These are phyloP conservation scores for Paecilomyces variotii DNA, from an alignment of 2,329 filamentous ascomycete genomes.

Conservation along the genomic window DNA sequence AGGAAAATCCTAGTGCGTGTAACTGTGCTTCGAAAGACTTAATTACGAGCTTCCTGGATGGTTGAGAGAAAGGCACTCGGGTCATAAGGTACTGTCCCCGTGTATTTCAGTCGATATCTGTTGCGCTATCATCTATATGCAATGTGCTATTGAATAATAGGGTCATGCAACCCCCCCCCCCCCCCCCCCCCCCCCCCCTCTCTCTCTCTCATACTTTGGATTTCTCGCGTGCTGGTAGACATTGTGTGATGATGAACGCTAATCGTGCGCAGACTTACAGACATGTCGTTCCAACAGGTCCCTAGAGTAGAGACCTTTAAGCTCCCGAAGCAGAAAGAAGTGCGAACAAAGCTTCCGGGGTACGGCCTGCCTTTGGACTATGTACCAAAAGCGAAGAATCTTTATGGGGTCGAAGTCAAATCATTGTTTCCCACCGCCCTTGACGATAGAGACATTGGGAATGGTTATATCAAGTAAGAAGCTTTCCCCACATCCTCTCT, in stretches of 20 bases:
- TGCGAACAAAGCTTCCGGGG: slow-evolving; percentile 22
- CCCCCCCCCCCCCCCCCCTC: too few species aligned
- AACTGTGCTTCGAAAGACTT: too few species aligned
- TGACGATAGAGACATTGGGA: slow-evolving; percentile 22
- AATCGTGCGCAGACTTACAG: not conserved
- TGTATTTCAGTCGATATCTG: too few species aligned
- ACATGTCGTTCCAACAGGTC: slow-evolving; percentile 15
- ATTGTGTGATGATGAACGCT: not conserved
- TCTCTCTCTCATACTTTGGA: too few species aligned
- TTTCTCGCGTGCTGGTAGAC: too few species aligned
- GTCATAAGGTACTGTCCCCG: too few species aligned
- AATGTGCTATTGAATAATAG: too few species aligned
- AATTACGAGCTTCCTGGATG: too few species aligned
- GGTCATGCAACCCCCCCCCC: too few species aligned
- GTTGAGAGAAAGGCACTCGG: too few species aligned
- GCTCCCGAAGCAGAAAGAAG: slow-evolving; percentile 6
- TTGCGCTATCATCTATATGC: too few species aligned
- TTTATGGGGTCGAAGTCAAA: slow-evolving; percentile 20
- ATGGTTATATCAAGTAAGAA: slow-evolving; percentile 20
- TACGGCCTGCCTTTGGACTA: slow-evolving; percentile 24
- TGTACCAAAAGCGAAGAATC: slow-evolving; percentile 14
- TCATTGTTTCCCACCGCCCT: slow-evolving; percentile 26
- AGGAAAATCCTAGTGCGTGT: too few species aligned
- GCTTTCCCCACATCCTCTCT: not conserved
- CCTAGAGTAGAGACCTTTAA: slow-evolving; percentile 7